Conservation (phyloP, 2,329 filamentous ascomycete genomes). For the Xylaria sp. region DNA sequence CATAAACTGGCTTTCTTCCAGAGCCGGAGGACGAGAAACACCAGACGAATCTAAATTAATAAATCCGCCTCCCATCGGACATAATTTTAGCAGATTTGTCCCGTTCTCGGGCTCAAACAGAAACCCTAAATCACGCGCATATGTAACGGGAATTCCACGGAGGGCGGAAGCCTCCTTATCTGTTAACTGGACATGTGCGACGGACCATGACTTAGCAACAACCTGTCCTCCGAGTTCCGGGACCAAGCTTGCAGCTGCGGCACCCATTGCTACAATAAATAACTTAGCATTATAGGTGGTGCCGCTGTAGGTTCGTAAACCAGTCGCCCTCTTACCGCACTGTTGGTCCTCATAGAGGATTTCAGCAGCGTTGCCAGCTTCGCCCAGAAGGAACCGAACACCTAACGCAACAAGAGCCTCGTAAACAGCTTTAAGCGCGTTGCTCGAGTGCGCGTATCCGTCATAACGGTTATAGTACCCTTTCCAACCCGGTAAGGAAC, state of each 20-base stretch:
- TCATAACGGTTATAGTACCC: constrained; percentile 69
- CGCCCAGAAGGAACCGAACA: constrained; percentile 53
- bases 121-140: constrained; percentile 70
- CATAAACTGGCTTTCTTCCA: constrained; percentile 57
- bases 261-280: constrained; percentile 64
- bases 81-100: constrained; percentile 68
- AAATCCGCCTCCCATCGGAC: constrained; percentile 67
- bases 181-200: constrained; percentile 68
- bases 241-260: constrained; percentile 57
- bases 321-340: constrained; percentile 53
- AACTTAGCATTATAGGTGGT: constrained; percentile 49
- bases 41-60: constrained; percentile 57
- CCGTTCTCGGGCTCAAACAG: constrained; percentile 71
- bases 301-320: constrained; percentile 43
- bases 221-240: constrained; percentile 62
- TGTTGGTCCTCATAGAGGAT: constrained; percentile 45
- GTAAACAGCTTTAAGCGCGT: constrained; percentile 61
- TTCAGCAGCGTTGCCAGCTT: constrained; percentile 37
- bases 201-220: constrained; percentile 66
- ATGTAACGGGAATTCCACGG: constrained; percentile 68
- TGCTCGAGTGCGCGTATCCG: constrained; percentile 66
- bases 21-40: constrained; percentile 54
- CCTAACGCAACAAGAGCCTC: constrained; percentile 51
- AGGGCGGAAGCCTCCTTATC: constrained; percentile 63
- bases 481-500: constrained; percentile 57